phyloP scores from a whole-genome alignment of 2,329 filamentous ascomycete genomes.

The Penicillium sp. region DNA sequence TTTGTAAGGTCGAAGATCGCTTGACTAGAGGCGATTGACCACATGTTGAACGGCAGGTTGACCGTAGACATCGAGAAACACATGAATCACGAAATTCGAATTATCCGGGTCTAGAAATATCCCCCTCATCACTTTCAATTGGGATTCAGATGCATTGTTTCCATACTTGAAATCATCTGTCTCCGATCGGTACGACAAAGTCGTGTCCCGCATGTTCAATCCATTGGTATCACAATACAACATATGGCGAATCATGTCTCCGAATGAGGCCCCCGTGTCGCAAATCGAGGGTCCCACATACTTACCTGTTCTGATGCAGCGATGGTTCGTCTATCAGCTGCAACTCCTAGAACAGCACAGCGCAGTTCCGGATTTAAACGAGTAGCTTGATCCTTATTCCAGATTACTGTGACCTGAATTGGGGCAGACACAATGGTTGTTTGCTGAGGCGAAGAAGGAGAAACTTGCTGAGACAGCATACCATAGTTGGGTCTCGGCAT shows the following conservation, averaged over 20 bases:
- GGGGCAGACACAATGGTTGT: not conserved
- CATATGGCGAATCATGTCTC: not conserved
- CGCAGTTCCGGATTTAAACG: not conserved
- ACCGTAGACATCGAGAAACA: not conserved
- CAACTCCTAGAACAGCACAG: not conserved
- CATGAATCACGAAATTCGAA: not conserved
- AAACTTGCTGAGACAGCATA: not conserved
- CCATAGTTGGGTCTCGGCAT: not conserved
- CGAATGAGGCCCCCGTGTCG: not conserved
- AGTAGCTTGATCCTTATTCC: not conserved
- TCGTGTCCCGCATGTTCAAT: not conserved
- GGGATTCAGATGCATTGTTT: not conserved
- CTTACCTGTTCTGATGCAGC: not conserved
- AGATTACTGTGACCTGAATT: not conserved
- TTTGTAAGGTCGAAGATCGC: no score
- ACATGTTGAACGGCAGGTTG: no score
- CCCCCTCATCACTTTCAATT: not conserved
- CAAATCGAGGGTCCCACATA: not conserved
- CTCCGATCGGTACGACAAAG: not conserved
- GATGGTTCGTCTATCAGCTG: not conserved
- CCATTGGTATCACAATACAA: not conserved
- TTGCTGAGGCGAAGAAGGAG: not conserved
- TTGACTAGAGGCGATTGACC: no score
- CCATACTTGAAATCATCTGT: not conserved
- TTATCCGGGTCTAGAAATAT: not conserved